These are phyloP conservation scores for Pythium guiyangense DNA, from an alignment of 352 stramenopile genomes.

Conservation along the genomic window DNA sequence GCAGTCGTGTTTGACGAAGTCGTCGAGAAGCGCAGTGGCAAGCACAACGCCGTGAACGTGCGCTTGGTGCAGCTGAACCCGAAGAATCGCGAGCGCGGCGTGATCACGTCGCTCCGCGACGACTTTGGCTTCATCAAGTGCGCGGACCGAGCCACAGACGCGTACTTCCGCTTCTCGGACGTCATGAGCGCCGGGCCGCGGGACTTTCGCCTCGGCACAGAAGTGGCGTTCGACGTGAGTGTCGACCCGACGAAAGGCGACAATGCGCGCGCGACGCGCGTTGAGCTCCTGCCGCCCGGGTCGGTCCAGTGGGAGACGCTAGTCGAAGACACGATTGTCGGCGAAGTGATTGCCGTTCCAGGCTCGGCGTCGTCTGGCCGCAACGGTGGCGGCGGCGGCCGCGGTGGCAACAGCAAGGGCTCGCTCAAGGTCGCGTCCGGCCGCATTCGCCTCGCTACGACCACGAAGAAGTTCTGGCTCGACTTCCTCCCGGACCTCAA, in stretches of 20 bases:
- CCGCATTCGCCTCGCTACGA: conserved; percentile 32
- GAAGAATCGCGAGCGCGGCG: conserved; percentile 60
- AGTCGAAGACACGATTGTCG: conserved; percentile 32
- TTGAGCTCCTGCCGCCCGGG: conserved; percentile 52
- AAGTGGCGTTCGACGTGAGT: conserved; percentile 70
- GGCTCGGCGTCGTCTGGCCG: conserved; percentile 10
- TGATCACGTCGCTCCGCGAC: conserved; percentile 67
- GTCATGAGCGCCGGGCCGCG: conserved; percentile 38
- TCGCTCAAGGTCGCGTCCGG: conserved; percentile 32
- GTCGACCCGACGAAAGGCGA: conserved; percentile 34
- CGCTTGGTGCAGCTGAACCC: conserved; percentile 55
- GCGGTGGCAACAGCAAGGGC: conserved; percentile 25
- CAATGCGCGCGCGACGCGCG: conserved; percentile 53
- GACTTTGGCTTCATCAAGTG: conserved; percentile 86
- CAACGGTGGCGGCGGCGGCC: conserved; percentile 23
- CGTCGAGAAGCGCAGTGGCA: conserved; percentile 60
- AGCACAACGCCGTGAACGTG: conserved; percentile 57
- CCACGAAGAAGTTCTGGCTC: conserved; percentile 41
- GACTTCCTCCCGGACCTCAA: conserved; percentile 63
- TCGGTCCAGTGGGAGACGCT: conserved; percentile 62
- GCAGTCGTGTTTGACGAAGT: conserved; percentile 65
- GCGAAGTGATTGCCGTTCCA: conserved; percentile 36
- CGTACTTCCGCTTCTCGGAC: conserved; percentile 77
- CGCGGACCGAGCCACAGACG: conserved; percentile 49
- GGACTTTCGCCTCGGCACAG: conserved; percentile 45